These are phyloP conservation scores for Malassezia arunalokei DNA, from an alignment of 1,284 basidiomycete genomes.

Conservation along the genomic window DNA sequence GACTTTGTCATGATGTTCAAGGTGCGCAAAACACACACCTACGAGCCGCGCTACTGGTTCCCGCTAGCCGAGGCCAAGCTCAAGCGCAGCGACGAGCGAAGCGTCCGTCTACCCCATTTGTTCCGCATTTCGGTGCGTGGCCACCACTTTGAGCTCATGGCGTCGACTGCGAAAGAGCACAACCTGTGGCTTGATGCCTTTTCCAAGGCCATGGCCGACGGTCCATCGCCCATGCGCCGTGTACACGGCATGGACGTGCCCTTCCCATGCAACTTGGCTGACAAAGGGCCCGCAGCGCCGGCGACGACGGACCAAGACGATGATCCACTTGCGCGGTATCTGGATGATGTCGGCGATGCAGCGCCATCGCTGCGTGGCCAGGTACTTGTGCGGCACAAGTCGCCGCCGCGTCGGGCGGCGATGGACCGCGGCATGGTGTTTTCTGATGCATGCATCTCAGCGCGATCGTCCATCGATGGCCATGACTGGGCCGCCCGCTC, in stretches of 20 bases:
- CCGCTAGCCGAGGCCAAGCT: conserved; percentile 34
- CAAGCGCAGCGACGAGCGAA: conserved; percentile 20
- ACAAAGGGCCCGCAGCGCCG: background rate
- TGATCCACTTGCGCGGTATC: background rate
- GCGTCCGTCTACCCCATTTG: conserved; percentile 27
- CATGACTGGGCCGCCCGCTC: conserved; percentile 5
- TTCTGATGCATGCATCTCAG: conserved; percentile 33
- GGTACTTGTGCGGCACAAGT: conserved; percentile 31
- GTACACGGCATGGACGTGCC: conserved; percentile 21
- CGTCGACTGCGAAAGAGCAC: conserved; percentile 31
- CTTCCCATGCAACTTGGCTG: conserved; percentile 29
- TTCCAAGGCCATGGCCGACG: conserved; percentile 22
- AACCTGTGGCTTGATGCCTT: conserved; percentile 34
- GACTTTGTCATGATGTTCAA: conserved; percentile 38
- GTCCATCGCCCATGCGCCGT: conserved; percentile 15
- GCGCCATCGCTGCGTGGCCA: conserved; percentile 9
- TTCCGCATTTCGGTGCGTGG: conserved; percentile 34
- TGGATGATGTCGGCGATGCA: background rate
- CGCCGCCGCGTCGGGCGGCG: conserved; percentile 28
- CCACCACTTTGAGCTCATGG: conserved; percentile 43
- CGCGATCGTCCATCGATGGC: conserved; percentile 23
- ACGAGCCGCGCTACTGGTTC: conserved; percentile 41
- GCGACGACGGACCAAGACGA: background rate
- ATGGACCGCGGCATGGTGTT: conserved; percentile 41
- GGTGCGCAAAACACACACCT: conserved; percentile 34